Evolutionary conservation across 179 eudicot species (phyloP), one percentile per base, ranked within the genome.

Genomic region (Beta macrorhiza): DNA sequence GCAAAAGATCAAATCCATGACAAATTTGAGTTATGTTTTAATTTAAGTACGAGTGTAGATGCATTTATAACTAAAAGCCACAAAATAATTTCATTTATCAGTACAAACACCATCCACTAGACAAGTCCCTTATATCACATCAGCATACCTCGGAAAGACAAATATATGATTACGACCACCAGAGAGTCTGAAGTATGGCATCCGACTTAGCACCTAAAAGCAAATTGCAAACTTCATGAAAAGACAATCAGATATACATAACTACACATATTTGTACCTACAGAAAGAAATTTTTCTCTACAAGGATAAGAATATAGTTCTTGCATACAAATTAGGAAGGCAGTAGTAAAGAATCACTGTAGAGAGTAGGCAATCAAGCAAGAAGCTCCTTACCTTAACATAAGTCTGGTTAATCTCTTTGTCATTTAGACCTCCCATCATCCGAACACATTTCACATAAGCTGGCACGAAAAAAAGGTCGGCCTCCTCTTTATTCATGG

Each of bases 131-230:
- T 5, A 8, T 42, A 9, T 61, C 71, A 78, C 56, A n/a, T 52
- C 5, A 19, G 32, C 83, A 82, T 88, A 95, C 97, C 98, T 95
- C 75, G 98, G 98, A 82, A 95, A 95, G 69, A 95, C 92, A 83
- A 95, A 95, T 45, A 95, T 84, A 85, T 95, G 98, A 82, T 93
- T 81, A 75, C 98, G 97, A 44, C 98, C 98, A 80, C 95, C 98
- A 44, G 98, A 92, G 83, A 91, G 87, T 82, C 98, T 93, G 86
- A 95, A 95, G 86, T 95, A 87, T 75, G 95, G 97, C 98, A 95
- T 95, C 91, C 92, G 98, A 86, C 93, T 92, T 81, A 95, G 84
- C 68, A 95, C 98, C 98, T 95, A 89, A 83, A 88, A 88, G 81
- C 80, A 89, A 82, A 87, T 53, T 44, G 81, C 76, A 81, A 81